Base-by-base conservation (phyloP, 306 rosid species). In the Castanea sativa region DNA sequence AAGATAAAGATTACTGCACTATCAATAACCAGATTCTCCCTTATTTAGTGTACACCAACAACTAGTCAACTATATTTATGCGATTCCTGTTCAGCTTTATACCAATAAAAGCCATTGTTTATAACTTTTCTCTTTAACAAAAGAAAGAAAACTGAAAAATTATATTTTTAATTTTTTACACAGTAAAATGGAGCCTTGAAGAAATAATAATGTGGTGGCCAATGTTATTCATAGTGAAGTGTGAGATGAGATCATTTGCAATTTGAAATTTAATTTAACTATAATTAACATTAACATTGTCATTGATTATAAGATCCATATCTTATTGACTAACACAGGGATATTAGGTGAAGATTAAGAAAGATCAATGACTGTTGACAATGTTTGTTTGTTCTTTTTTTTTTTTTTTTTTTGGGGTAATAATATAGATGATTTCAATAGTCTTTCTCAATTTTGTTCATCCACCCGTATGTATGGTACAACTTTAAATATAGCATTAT, bases 321-420 rank as follows among this genome's bases (percentile, higher is more conserved):
- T 45, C 57, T 57, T 21, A 53, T 86, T 82, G 85, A 86, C 83
- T 58, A 70, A 60, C 33, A 55, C 33, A 9, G 8, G 20, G 55
- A 63, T 53, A 58, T 85, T 83, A 81, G 85, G 90, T 85, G 85
- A 74, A n/a, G 92, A 89, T 81, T 76, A 77, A 32, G 92, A 89
- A 84, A 85, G 90, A 83, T 70, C 27, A 43, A 63, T 67, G 85
- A 82, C 85, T 55, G 55, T 32, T 73, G 79, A 82, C 73, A 70
- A 73, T 67, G 85, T 74, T 70, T 21, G 72, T 80, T 65, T 27
- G 20, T 6, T 29, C 76, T 27, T 9, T 49, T 43, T 4, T 49
- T 6, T 55, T 53, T 58, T 21, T 1, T 3, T 60, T 11, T 23
- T 10, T 16, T 55, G 25, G 13, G 13, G 53, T 49, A 49, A 49